Base-by-base conservation (phyloP, 2,329 filamentous ascomycete species). In the Hypoxylon sp. region DNA sequence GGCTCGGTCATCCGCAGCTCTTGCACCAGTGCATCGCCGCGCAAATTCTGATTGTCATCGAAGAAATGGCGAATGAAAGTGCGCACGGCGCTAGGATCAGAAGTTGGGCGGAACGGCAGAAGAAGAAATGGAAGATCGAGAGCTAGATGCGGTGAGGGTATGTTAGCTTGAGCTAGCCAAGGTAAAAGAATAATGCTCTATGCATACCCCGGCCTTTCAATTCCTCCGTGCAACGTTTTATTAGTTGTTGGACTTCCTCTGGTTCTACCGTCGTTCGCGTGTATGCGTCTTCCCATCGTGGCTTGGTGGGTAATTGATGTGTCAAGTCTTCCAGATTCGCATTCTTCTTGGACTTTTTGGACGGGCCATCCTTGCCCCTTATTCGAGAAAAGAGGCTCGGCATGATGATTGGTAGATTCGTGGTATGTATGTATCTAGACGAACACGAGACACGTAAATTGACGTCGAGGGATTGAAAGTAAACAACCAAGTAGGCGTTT, bases 51-150 rank as follows among this genome's bases (percentile, higher is more conserved):
- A 75, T 80, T 70, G 50, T 83, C 79, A 67, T 88, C 89, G 77
- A 97, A 99, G 74, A 91, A 97, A 73, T 93, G 91, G 67, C 91
- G 87, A 64, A 99, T 82, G 65, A 97, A 97, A 15, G 89, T 93
- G 69, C 92, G 90, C 55, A 95, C 91, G 42, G 90, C 90, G 71
- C 90, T 94, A 31, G 93, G 88, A 69, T 99, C 91, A 58, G 92
- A 94, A 19, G 90, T 91, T 15, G 93, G 94, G 64, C 94, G 88
- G 74, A 97, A 99, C 8, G 94, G 94, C 3, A 99, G 82, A 6
- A 99, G 86, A 19, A 97, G 82, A 71, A 99, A 97, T 1, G 94
- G 94, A 53, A 88, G 86, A 69, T 97, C 88, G 65, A 97, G 86
- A 61, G 87, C 91, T 96, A 59, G 21, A 55, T 49, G 36, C n/a